Evolutionary conservation across 2,329 filamentous ascomycete species (phyloP), one percentile per base, ranked within the genome.

Genomic region (Alternaria incomplexa): DNA sequence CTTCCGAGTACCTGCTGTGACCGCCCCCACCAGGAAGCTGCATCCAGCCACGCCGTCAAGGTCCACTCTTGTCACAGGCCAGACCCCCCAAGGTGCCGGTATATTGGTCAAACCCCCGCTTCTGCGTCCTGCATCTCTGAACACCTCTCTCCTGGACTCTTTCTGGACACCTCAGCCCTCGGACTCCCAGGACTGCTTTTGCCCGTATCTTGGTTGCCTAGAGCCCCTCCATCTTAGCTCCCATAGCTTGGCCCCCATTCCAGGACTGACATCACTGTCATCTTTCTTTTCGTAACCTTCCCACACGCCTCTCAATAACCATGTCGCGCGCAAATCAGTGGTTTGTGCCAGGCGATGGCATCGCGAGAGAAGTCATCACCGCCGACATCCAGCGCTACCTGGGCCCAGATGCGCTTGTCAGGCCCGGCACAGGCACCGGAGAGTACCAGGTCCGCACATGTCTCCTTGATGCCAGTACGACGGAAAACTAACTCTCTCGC

Each of bases 301-400:
- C 62, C 63, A 64, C 68, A 69, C 68, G 44, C 52, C 30, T 47
- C 58, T 30, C 58, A 44, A 20, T 67, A 75, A 69, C 61, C 64
- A 79, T 79, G 73, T 77, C 74, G 65, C 73, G 73, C 56, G 71
- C 70, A 77, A 75, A 81, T 76, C 79, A 84, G 76, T 85, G 83
- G 83, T 85, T 84, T 71, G 79, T 83, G 67, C 79, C 80, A 13
- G 83, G 80, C 65, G 82, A 84, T 51, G 83, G 83, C 74, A 85
- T 85, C 71, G 81, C 83, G 61, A 75, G 83, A 71, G 81, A 84
- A 75, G 83, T 85, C 74, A 85, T 85, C 67, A 83, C 83, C 51
- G 82, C 83, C 67, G 83, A 85, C 75, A 85, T 85, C 69, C 83
- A 84, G 75, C 80, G 83, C 70, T 85, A 84, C 69, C 73, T 85